phyloP scores from a whole-genome alignment of 768 basidiomycete genomes.

The Lentinula sp. region DNA sequence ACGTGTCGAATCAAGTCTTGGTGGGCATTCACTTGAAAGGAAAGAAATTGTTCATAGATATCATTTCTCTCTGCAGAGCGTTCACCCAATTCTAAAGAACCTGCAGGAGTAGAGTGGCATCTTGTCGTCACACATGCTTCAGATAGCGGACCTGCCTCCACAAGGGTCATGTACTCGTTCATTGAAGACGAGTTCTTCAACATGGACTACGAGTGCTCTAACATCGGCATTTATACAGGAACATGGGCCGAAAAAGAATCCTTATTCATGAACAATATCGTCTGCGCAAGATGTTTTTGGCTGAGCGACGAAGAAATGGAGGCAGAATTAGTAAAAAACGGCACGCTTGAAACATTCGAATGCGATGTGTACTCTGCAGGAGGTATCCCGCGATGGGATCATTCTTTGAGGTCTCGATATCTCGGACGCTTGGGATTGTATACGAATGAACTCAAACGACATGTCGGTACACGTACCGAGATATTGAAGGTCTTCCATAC shows the following conservation, averaged over 20 bases:
- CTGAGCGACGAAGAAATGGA: constrained; percentile 16
- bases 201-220: constrained; percentile 9
- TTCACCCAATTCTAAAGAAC: neutral
- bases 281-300: constrained; percentile 17
- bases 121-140: constrained; percentile 9
- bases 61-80: neutral
- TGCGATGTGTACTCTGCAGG: neutral
- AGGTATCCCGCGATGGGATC: neutral
- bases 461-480: constrained; percentile 16
- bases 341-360: neutral
- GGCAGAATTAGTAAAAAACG: neutral
- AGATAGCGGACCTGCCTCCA: neutral
- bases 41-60: neutral
- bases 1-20: constrained; percentile 12
- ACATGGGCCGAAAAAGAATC: neutral
- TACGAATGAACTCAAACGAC: constrained; percentile 20
- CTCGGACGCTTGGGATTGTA: constrained; percentile 16
- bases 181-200: constrained; percentile 18
- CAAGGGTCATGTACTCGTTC: constrained; percentile 16
- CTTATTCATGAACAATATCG: constrained; percentile 20
- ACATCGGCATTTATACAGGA: constrained; percentile 1
- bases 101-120: constrained; percentile 15
- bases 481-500: constrained; percentile 16
- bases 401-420: neutral
- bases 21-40: neutral